These are phyloP conservation scores for Notholithocarpus densiflorus DNA, from an alignment of 306 rosid species.

Conservation along the genomic window DNA sequence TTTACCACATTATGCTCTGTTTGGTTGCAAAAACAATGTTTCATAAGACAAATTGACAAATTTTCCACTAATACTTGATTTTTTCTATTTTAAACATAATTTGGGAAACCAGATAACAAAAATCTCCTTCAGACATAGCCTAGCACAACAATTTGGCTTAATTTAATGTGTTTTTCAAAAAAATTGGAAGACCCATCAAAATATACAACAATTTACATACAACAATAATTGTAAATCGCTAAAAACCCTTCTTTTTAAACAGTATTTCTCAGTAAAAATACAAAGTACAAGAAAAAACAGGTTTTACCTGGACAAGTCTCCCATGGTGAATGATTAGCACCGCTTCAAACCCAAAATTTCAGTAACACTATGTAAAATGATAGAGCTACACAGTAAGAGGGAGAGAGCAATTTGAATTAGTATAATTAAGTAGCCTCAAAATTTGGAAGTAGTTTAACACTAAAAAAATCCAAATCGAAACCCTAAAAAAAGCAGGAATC, in stretches of 20 bases:
- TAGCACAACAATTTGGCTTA: too few relatives aligned
- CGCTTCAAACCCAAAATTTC: conserved; percentile 15
- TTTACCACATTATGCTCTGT: not conserved
- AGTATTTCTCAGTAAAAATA: not conserved
- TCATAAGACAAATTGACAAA: not conserved
- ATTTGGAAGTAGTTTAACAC: not conserved
- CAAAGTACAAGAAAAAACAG: not conserved
- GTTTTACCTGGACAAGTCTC: conserved; percentile 36
- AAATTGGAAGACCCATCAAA: too few relatives aligned
- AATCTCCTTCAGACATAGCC: not conserved
- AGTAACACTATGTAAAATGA: not conserved
- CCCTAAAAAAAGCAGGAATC: not conserved
- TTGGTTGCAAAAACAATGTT: not conserved
- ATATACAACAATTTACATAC: too few relatives aligned
- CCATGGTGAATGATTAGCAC: conserved; percentile 16
- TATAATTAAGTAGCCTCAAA: not conserved
- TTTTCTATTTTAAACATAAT: not conserved
- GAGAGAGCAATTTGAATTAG: not conserved
- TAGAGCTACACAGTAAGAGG: not conserved
- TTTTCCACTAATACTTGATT: not conserved
- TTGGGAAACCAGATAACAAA: not conserved
- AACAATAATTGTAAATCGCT: too few relatives aligned
- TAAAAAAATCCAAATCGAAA: not conserved
- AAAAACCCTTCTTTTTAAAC: too few relatives aligned
- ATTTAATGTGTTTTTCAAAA: too few relatives aligned